Evolutionary conservation across 805 yeast species (phyloP), one percentile per base, ranked within the genome.

Genomic region (Sugiyamaella marilandica): DNA sequence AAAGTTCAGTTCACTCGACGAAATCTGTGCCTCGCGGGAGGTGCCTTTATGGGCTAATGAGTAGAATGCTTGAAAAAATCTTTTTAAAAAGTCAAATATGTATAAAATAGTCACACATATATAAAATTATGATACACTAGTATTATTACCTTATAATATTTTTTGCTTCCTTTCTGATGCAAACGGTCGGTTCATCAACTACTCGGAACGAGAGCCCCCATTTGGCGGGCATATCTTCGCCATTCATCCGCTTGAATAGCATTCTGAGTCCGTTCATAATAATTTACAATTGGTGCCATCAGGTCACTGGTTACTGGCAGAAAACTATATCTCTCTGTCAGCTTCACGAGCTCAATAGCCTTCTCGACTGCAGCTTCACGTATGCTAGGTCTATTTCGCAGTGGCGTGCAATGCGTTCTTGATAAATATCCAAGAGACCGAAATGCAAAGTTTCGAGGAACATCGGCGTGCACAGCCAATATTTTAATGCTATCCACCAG

Each of bases 1-100:
- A 88, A 87, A 62, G 95, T 94, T 34, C 90, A 85, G 63, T 92
- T 94, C 66, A 92, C 98, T 1, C 77, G 95, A 67, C 76, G 96
- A 55, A 94, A 94, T 70, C 71, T 94, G 60, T 91, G 96, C 61
- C 75, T 94, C 35, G 96, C 97, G 0, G 97, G 88, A 24, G 98
- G 99, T 49, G 94, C 94, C 2, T 89, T 85, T 62, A 69, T 71
- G 58, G 81, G 79, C 2, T 66, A 51, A 50, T 36, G 31, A 26
- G 24, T 47, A 13, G 29, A 24, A 24, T 5, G 29, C 29, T 24
- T 24, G 29, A 26, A 44, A 14, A 2, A 13, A 9, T n/a, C 7
- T n/a, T 13, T 21, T 34, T 35, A 33, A 45, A 43, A 36, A 29
- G 29, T 24, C 32, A 31, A 41, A 31, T 41, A 16, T 21, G 24